Evolutionary conservation across 345 rosid species (phyloP).

Genomic region (Hirschfeldia incana): DNA sequence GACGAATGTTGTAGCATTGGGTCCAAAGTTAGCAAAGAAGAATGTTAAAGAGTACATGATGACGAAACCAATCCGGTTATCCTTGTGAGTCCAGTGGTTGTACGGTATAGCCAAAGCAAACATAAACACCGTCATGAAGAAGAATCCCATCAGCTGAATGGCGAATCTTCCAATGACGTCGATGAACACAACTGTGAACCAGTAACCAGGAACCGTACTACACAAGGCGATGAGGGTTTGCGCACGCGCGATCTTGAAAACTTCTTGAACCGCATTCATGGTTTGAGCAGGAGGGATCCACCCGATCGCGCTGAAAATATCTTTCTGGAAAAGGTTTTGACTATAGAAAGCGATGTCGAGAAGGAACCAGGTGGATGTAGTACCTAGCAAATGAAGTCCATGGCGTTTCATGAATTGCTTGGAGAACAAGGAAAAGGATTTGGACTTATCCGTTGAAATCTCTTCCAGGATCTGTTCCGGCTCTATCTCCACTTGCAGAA

Average conservation of each 20-base stretch:
- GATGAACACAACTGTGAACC: slow-evolving; percentile 60
- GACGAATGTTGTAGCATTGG: slow-evolving; percentile 82
- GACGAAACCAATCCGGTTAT: slow-evolving; percentile 69
- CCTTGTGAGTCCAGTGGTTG: slow-evolving; percentile 66
- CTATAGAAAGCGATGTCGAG: slow-evolving; percentile 66
- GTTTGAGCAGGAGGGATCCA: slow-evolving; percentile 1
- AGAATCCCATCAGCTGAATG: slow-evolving; percentile 66
- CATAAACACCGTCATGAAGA: slow-evolving; percentile 60
- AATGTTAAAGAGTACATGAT: slow-evolving; percentile 69
- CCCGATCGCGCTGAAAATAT: slow-evolving; percentile 44
- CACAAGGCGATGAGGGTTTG: slow-evolving; percentile 58
- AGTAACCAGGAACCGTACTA: slow-evolving; percentile 74
- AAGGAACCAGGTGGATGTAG: slow-evolving; percentile 62
- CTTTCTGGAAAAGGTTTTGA: slow-evolving; percentile 64
- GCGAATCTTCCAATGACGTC: slow-evolving; percentile 62
- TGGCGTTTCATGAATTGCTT: slow-evolving; percentile 58
- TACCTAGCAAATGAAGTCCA: slow-evolving; percentile 63
- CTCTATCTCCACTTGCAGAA: slow-evolving; percentile 39
- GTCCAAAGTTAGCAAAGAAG: slow-evolving; percentile 89
- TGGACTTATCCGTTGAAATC: slow-evolving; percentile 17
- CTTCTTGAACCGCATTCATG: slow-evolving; percentile 46
- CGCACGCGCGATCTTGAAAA: slow-evolving; percentile 45
- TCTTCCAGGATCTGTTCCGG: slow-evolving; percentile 24
- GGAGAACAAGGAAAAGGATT: slow-evolving; percentile 47
- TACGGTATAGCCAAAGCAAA: slow-evolving; percentile 55